Conservation (phyloP, 2,329 filamentous ascomycete species). For the Penicillium sp. region DNA sequence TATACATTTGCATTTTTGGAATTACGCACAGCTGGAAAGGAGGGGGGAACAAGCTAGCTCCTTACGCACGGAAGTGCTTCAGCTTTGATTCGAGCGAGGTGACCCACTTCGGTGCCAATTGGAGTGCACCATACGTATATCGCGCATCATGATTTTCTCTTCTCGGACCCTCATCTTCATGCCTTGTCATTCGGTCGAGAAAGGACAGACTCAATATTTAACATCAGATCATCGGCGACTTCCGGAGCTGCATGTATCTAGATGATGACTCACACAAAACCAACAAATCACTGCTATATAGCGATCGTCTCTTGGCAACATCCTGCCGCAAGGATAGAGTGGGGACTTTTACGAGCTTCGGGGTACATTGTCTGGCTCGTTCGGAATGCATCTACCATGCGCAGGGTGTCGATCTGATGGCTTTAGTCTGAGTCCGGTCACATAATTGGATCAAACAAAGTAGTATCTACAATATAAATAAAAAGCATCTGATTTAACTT, state of each 20-base stretch:
- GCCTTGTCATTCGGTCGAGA: neutral
- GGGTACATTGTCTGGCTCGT: neutral
- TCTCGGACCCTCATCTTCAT: too few relatives aligned
- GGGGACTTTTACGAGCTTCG: neutral
- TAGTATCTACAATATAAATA: neutral
- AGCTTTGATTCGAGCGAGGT: too few relatives aligned
- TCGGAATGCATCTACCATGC: neutral
- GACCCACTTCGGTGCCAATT: neutral
- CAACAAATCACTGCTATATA: neutral
- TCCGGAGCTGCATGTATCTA: neutral
- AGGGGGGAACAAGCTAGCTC: neutral
- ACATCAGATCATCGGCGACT: neutral
- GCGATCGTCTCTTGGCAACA: neutral
- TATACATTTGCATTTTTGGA: neutral
- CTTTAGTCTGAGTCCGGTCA: neutral
- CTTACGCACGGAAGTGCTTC: too few relatives aligned
- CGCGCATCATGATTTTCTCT: neutral
- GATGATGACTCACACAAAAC: neutral
- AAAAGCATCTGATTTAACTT: neutral
- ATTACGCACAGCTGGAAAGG: neutral
- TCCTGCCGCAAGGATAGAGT: neutral
- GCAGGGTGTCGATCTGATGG: too few relatives aligned
- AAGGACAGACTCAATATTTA: neutral
- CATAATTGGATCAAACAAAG: neutral
- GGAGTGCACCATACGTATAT: neutral